Percentiles rank a stretch among this genome's conserved stretches.
Conservation (phyloP, 768 basidiomycete genomes). For the Kwoniella bestiolae region DNA sequence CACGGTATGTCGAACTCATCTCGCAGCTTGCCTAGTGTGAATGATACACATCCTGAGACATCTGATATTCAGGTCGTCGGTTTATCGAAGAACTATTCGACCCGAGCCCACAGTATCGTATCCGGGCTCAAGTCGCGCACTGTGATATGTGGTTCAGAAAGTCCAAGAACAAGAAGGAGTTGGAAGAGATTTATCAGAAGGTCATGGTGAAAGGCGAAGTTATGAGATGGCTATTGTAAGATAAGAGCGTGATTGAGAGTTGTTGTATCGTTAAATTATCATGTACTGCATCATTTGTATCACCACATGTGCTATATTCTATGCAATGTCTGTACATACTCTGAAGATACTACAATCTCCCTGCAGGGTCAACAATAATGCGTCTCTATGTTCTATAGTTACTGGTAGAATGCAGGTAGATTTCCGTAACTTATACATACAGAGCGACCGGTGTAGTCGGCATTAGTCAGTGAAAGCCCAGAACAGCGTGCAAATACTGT, state of each 20-base stretch:
- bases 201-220: slow-evolving; percentile 14
- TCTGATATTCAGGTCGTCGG: not conserved
- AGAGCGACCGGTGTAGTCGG: too few species aligned
- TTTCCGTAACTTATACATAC: too few species aligned
- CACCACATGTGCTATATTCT: too few species aligned
- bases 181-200: slow-evolving; percentile 69
- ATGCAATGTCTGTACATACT: too few species aligned
- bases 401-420: too few species aligned
- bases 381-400: too few species aligned
- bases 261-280: not conserved
- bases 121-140: slow-evolving; percentile 31
- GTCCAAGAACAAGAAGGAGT: slow-evolving; percentile 68
- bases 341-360: too few species aligned
- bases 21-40: too few species aligned
- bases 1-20: not conserved
- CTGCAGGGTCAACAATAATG: too few species aligned
- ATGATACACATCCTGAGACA: not conserved
- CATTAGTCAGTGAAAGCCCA: too few species aligned
- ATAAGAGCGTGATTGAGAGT: not conserved
- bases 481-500: too few species aligned
- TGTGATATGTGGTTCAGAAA: slow-evolving; percentile 58
- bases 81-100: slow-evolving; percentile 27
- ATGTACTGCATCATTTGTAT: not conserved
- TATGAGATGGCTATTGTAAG: not conserved
- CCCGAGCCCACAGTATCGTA: slow-evolving; percentile 37